Evolutionary conservation across 2,329 filamentous ascomycete species (phyloP).

Genomic region (Pseudocercospora eumusae): DNA sequence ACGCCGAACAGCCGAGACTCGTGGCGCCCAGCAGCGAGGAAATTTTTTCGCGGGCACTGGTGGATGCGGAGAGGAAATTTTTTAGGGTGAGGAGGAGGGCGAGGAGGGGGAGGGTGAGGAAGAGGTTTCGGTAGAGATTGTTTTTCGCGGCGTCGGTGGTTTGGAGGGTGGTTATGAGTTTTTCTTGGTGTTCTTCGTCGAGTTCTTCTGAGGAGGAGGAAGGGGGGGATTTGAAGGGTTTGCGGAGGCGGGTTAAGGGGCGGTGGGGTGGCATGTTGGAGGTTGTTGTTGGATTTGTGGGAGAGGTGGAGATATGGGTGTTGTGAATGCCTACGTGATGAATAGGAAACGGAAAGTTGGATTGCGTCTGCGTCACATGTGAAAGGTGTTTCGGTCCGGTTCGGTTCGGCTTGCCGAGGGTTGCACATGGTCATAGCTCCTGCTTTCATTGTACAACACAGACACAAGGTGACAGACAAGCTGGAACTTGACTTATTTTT

Average conservation of each 20-base stretch:
- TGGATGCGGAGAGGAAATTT: conserved; percentile 46
- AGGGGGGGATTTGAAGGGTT: conserved; percentile 72
- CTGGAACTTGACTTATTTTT: background rate
- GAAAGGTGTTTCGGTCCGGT: too few relatives aligned
- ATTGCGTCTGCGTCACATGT: conserved; percentile 9
- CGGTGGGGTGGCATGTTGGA: conserved; percentile 14
- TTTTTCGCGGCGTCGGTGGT: conserved; percentile 52
- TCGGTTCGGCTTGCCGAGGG: background rate
- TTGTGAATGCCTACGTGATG: too few relatives aligned
- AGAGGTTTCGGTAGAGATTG: conserved; percentile 44
- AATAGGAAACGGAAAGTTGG: too few relatives aligned
- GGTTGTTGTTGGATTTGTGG: conserved; percentile 5
- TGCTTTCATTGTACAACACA: too few relatives aligned
- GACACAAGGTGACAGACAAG: background rate
- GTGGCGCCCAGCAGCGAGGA: conserved; percentile 61
- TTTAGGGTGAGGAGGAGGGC: conserved; percentile 58
- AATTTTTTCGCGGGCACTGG: conserved; percentile 44
- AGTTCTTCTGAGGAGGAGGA: conserved; percentile 58
- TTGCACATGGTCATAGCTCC: conserved; percentile 2
- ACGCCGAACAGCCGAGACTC: conserved; percentile 64
- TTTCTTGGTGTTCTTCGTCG: conserved; percentile 73
- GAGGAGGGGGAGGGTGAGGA: conserved; percentile 62
- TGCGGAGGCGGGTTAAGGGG: conserved; percentile 56
- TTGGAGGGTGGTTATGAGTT: conserved; percentile 59
- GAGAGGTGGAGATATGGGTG: background rate